phyloP scores from a whole-genome alignment of 805 yeast genomes.

The Kuraishia piskuri region DNA sequence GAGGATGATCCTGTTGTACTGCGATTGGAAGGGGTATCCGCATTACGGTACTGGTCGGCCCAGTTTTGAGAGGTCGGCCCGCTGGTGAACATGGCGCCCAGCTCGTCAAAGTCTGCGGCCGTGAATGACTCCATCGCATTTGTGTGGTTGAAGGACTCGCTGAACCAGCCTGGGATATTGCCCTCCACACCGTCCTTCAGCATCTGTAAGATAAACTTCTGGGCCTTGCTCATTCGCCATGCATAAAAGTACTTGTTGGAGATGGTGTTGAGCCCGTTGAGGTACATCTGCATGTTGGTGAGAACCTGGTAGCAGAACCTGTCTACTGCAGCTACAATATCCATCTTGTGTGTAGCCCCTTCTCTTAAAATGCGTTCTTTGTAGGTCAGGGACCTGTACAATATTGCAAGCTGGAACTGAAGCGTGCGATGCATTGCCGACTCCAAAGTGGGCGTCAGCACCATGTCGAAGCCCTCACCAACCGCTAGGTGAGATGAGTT shows the following conservation, averaged over 20 bases:
- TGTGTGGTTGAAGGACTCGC: neutral
- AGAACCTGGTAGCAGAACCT: conserved; percentile 22
- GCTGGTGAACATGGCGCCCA: neutral
- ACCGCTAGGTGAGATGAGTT: conserved; percentile 18
- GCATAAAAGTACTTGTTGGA: conserved; percentile 58
- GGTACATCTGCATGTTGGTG: conserved; percentile 33
- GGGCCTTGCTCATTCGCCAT: conserved; percentile 58
- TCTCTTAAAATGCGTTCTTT: conserved; percentile 7
- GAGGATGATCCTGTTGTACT: neutral
- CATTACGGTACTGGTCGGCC: neutral
- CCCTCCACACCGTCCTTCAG: conserved; percentile 13
- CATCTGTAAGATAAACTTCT: conserved; percentile 28
- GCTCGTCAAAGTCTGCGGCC: neutral
- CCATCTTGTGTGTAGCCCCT: conserved; percentile 3
- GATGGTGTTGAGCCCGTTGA: conserved; percentile 30
- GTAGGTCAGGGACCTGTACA: conserved; percentile 21
- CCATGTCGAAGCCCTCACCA: conserved; percentile 28
- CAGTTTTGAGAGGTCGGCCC: neutral
- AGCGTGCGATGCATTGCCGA: conserved; percentile 28
- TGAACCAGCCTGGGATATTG: neutral
- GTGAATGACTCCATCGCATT: neutral
- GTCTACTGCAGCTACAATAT: conserved; percentile 8
- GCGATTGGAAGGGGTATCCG: neutral
- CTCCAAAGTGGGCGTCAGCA: conserved; percentile 28
- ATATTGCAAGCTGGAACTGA: conserved; percentile 18